Evolutionary conservation across 2,329 filamentous ascomycete genomes (phyloP).

Genomic region (Simplicillium sp.): DNA sequence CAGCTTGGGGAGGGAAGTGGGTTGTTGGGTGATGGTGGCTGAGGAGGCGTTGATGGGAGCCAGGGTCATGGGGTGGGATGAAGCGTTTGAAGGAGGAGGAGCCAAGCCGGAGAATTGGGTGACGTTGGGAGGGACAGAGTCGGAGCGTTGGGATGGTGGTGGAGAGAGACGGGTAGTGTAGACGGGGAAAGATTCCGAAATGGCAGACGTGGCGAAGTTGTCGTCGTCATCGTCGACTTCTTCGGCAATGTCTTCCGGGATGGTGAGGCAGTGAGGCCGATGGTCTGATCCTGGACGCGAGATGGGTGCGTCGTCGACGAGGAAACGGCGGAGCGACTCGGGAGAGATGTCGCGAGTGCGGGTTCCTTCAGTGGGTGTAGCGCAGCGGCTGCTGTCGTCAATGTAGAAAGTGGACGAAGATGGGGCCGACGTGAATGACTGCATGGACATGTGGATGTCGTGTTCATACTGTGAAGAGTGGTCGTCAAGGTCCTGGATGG

Average conservation of each 20-base stretch:
- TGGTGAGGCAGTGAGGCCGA: conserved; percentile 19
- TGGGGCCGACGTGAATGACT: not conserved
- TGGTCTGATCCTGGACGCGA: conserved; percentile 16
- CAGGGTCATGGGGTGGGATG: too few relatives aligned
- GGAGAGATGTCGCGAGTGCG: conserved; percentile 44
- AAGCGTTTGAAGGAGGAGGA: too few relatives aligned
- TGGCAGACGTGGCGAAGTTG: conserved; percentile 48
- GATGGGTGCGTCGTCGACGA: conserved; percentile 33
- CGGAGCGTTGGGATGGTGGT: conserved; percentile 35
- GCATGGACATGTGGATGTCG: conserved; percentile 4
- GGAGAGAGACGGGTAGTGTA: conserved; percentile 41
- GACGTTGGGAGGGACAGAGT: too few relatives aligned
- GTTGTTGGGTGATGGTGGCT: not conserved
- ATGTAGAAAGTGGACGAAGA: not conserved
- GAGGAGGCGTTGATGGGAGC: not conserved
- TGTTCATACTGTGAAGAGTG: conserved; percentile 16
- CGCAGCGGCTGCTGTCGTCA: not conserved
- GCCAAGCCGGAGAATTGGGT: conserved; percentile 26
- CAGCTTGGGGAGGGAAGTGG: not conserved
- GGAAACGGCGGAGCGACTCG: conserved; percentile 42
- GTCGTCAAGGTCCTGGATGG: conserved; percentile 17
- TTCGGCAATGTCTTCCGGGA: conserved; percentile 24
- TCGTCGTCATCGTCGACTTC: conserved; percentile 49
- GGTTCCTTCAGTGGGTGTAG: conserved; percentile 25
- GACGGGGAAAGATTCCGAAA: conserved; percentile 29